Evolutionary conservation across 2,329 filamentous ascomycete genomes (phyloP).

Genomic region (Monosporascus cannonballus): DNA sequence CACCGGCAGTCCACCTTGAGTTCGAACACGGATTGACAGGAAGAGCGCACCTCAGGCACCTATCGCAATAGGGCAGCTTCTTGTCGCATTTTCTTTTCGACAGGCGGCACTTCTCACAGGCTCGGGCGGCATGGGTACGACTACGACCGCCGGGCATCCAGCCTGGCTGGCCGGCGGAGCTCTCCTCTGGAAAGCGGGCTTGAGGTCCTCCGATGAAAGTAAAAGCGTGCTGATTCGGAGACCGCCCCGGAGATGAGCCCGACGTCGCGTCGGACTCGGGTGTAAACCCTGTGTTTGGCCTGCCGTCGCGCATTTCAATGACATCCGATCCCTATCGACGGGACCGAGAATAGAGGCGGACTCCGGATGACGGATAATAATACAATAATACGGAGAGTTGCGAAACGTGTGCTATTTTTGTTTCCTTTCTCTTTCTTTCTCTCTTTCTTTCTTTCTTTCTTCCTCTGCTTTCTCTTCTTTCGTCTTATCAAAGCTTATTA

Average conservation of each 20-base stretch:
- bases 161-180: constrained; percentile 5
- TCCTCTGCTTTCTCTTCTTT: too few relatives aligned
- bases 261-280: constrained; percentile 19
- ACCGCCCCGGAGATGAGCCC: constrained; percentile 18
- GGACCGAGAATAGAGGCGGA: background rate
- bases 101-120: constrained; percentile 28
- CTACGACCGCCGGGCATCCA: background rate
- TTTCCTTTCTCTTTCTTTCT: too few relatives aligned
- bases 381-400: too few relatives aligned
- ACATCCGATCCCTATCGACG: constrained; percentile 5
- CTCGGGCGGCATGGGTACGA: constrained; percentile 18
- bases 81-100: constrained; percentile 29
- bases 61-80: constrained; percentile 25
- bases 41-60: constrained; percentile 24
- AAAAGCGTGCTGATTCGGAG: constrained; percentile 12
- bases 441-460: too few relatives aligned
- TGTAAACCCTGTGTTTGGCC: constrained; percentile 8
- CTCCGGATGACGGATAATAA: too few relatives aligned
- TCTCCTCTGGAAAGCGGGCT: constrained; percentile 6
- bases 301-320: too few relatives aligned
- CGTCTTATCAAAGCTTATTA: background rate
- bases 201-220: constrained; percentile 7
- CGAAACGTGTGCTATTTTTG: too few relatives aligned
- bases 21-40: background rate
- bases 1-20: background rate